Base-by-base conservation (phyloP, 306 rosid species). In the Sindora glabra region DNA sequence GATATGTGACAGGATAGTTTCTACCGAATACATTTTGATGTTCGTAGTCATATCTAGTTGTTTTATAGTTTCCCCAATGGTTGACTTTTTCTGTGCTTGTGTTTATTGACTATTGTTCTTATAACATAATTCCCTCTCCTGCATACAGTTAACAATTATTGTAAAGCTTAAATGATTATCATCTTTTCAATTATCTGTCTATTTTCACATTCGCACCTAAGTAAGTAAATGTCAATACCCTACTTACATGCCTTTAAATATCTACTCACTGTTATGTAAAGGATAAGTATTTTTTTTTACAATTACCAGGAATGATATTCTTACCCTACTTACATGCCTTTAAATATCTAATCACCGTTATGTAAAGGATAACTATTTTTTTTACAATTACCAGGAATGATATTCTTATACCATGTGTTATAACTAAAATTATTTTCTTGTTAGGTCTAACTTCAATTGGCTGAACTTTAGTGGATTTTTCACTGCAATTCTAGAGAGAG, bases 401-500 rank as follows among this genome's bases (percentile, higher is more conserved):
- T 27, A 30, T 32, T 52, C 42, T 50, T 48, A 16, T 62, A 21
- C 36, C 44, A 19, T 18, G 6, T 17, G 11, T 23, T 56, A 54
- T 48, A 46, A 27, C 42, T 41, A 39, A 37, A 54, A 29, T 37
- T 59, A 23, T 75, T 72, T 30, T 56, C 56, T 47, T 73, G 54
- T 62, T 80, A 91, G 97, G 86, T 91, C 97, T 61, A 91, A 91
- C 63, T 85, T 91, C 66, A 87, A 79, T 58, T 84, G 97, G 29
- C 86, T 91, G 42, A 73, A 83, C 48, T 81, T 79, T 44, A 72
- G 87, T 67, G 87, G 97, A 51, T 91, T 91, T 71, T 59, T 85
- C 77, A 87, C 97, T 75, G 86, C 82, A 46, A 76, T 85, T 77
- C 86, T 91, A 33, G 92, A 87, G 75, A 87, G 85, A 80, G 92